Evolutionary conservation across 2,329 filamentous ascomycete genomes (phyloP).

Genomic region (Cercospora citrullina): DNA sequence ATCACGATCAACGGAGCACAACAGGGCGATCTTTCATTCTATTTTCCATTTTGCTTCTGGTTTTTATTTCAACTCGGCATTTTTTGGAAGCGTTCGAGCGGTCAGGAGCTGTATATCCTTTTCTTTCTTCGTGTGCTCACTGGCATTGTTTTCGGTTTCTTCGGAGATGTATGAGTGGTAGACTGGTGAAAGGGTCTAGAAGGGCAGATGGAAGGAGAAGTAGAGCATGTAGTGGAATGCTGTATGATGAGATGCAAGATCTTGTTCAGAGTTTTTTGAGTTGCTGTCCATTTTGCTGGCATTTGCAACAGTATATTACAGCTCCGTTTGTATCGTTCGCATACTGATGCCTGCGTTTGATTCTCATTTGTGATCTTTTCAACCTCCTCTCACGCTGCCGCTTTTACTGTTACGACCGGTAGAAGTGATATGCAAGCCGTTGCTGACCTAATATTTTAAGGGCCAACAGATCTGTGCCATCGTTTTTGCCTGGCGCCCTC

Average conservation of each 20-base stretch:
- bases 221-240: background rate
- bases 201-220: background rate
- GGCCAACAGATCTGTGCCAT: background rate
- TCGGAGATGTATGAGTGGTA: background rate
- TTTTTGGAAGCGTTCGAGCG: slow-evolving; percentile 2
- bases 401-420: background rate
- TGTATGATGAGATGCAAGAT: background rate
- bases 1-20: slow-evolving; percentile 1
- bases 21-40: background rate
- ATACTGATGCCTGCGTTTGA: background rate
- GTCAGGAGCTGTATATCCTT: background rate
- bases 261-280: background rate
- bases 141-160: background rate
- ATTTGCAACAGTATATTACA: no score
- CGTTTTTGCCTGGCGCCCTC: background rate
- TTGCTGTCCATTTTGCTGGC: background rate
- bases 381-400: no score
- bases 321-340: background rate
- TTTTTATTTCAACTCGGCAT: background rate
- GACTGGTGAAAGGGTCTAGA: background rate
- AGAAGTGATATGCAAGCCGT: background rate
- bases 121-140: background rate
- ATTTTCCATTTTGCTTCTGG: background rate
- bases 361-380: no score
- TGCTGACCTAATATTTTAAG: background rate